Evolutionary conservation across 2,329 filamentous ascomycete species (phyloP).

Genomic region (Mariannaea sp.): DNA sequence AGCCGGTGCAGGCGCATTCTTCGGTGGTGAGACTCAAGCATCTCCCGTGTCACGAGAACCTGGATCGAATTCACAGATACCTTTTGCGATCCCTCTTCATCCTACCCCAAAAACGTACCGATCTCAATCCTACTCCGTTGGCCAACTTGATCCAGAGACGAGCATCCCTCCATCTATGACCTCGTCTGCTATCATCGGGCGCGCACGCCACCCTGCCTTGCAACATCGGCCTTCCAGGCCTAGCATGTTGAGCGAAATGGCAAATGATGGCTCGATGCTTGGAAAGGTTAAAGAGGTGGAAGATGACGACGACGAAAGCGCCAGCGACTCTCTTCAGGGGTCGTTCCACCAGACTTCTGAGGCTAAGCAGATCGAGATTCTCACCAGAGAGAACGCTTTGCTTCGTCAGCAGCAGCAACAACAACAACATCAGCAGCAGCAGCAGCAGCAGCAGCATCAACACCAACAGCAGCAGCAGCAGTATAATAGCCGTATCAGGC

Average conservation of each 20-base stretch:
- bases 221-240: slow-evolving; percentile 82
- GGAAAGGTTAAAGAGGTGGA: slow-evolving; percentile 74
- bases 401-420: slow-evolving; percentile 56
- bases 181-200: slow-evolving; percentile 56
- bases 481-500: slow-evolving; percentile 60
- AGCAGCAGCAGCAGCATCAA: slow-evolving; percentile 33
- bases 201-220: slow-evolving; percentile 67
- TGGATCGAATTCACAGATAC: slow-evolving; percentile 68
- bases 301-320: slow-evolving; percentile 66
- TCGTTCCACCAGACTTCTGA: slow-evolving; percentile 60
- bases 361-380: slow-evolving; percentile 66
- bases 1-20: slow-evolving; percentile 52
- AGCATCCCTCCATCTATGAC: slow-evolving; percentile 48
- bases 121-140: slow-evolving; percentile 95
- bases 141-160: slow-evolving; percentile 77
- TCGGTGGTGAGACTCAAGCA: slow-evolving; percentile 55
- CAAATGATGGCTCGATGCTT: slow-evolving; percentile 64
- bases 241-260: slow-evolving; percentile 76
- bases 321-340: slow-evolving; percentile 54
- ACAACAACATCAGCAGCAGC: slow-evolving; percentile 1
- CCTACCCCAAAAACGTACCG: slow-evolving; percentile 92
- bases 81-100: slow-evolving; percentile 85
- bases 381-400: slow-evolving; percentile 66
- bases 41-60: slow-evolving; percentile 58
- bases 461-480: slow-evolving; percentile 50